Base-by-base conservation (phyloP, 371 early-diverging fungal genomes). In the Mortierella sp. region DNA sequence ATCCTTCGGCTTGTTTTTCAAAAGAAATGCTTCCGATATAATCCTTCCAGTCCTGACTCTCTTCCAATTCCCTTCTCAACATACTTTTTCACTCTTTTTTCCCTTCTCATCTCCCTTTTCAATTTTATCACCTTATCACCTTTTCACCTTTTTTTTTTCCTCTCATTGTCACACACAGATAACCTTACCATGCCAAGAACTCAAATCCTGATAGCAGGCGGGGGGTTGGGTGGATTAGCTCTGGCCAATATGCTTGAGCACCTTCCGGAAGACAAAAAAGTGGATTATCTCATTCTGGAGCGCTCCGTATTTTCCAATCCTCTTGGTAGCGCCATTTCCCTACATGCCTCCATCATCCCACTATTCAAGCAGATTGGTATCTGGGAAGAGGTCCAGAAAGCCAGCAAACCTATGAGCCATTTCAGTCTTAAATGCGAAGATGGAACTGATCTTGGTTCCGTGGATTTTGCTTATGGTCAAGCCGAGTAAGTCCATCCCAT, bases 341-440 rank as follows among this genome's bases (percentile, higher is more conserved):
- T 79, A 29, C 73, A 72, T n/a, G 74, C 79, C 32, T 69, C 73
- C 5, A 64, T 79, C 17, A 69, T 79, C 37, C 79, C 79, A 1
- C 40, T 79, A 1, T 58, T 79, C 45, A 73, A 73, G n/a, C 73
- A 79, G 19, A 53, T 79, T 35, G 79, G 79, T n/a, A 15, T 73
- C 64, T 79, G 79, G 79, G 31, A 53, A 4, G 70, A 73, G 47
- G 66, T 79, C 32, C 70, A 73, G 43, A 67, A 58, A 15, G 66
- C 66, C 22, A 69, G 79, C 56, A 79, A 79, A 17, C 79, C 79
- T 45, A 79, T 79, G 79, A 79, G 79, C 54, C 79, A 79, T 9
- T 79, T 79, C 59, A 58, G 63, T 13, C 66, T 79, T 64, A 79
- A 79, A 53, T 66, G 70, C 31, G 73, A 69, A 13, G 79, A 79